phyloP scores from a whole-genome alignment of 805 yeast genomes.

The Metschnikowia koreensis region DNA sequence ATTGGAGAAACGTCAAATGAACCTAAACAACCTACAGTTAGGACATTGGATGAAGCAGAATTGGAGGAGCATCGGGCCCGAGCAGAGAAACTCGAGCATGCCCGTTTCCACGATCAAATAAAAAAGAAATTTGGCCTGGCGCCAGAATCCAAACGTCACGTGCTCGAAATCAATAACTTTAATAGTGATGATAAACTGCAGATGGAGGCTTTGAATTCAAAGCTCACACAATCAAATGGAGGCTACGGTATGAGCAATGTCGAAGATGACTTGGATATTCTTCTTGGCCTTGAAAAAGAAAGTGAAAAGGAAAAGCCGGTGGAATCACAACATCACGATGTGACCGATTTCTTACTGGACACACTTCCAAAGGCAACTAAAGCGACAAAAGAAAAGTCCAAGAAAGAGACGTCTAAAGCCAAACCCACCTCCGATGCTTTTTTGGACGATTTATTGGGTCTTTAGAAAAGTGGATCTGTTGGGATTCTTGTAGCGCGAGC shows the following conservation, averaged over 20 bases:
- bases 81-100: constrained; percentile 25
- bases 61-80: constrained; percentile 24
- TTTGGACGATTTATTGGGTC: constrained; percentile 19
- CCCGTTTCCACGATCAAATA: constrained; percentile 28
- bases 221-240: constrained; percentile 13
- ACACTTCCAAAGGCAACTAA: neutral
- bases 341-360: constrained; percentile 4
- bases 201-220: constrained; percentile 24
- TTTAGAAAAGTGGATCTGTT: neutral
- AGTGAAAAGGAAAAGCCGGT: neutral
- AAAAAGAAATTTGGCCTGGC: constrained; percentile 26
- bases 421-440: constrained; percentile 9
- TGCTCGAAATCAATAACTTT: constrained; percentile 37
- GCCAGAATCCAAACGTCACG: constrained; percentile 8
- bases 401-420: neutral
- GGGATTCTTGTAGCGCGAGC: neutral
- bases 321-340: neutral
- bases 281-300: constrained; percentile 7
- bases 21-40: constrained; percentile 8
- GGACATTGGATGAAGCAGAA: constrained; percentile 29
- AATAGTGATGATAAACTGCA: constrained; percentile 24
- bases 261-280: constrained; percentile 15
- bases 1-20: constrained; percentile 25
- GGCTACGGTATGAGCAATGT: neutral
- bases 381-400: neutral